Evolutionary conservation across 805 yeast genomes (phyloP).

Genomic region (Lachancea cidri): DNA sequence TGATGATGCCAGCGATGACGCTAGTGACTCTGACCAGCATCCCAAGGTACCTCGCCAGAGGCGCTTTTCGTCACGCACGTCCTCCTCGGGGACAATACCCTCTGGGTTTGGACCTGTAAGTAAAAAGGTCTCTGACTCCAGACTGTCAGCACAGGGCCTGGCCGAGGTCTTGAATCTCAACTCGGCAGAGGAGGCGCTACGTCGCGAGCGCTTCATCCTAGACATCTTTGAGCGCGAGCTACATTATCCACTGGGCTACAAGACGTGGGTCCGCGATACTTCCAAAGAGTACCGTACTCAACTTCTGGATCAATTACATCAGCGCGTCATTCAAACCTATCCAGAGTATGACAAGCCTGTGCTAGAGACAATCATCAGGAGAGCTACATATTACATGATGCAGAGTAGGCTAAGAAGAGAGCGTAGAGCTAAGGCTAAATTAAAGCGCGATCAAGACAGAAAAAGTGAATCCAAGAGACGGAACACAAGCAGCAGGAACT

Average conservation of each 20-base stretch:
- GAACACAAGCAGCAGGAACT: background rate
- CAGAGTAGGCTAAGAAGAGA: conserved; percentile 70
- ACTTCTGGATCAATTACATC: conserved; percentile 44
- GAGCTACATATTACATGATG: conserved; percentile 78
- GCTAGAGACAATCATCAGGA: conserved; percentile 67
- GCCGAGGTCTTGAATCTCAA: conserved; percentile 46
- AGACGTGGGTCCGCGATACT: conserved; percentile 84
- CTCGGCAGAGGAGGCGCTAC: conserved; percentile 50
- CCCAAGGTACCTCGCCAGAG: conserved; percentile 8
- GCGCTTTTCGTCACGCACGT: conserved; percentile 7
- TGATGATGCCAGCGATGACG: conserved; percentile 11
- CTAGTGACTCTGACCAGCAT: conserved; percentile 2
- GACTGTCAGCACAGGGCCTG: conserved; percentile 53
- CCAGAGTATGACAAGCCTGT: conserved; percentile 48
- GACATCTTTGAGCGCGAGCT: conserved; percentile 50
- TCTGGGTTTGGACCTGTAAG: background rate
- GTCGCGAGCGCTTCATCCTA: conserved; percentile 49
- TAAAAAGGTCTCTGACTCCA: conserved; percentile 41
- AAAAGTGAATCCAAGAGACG: conserved; percentile 1
- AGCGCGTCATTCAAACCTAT: conserved; percentile 43
- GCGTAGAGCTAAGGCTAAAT: conserved; percentile 45
- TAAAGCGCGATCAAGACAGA: conserved; percentile 4
- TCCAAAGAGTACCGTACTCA: conserved; percentile 47
- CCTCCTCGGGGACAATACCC: conserved; percentile 3
- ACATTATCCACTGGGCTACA: conserved; percentile 68